Percentiles rank a stretch among this genome's conserved stretches.
phyloP scores from a whole-genome alignment of 306 rosid genomes.

The Canavalia gladiata region DNA sequence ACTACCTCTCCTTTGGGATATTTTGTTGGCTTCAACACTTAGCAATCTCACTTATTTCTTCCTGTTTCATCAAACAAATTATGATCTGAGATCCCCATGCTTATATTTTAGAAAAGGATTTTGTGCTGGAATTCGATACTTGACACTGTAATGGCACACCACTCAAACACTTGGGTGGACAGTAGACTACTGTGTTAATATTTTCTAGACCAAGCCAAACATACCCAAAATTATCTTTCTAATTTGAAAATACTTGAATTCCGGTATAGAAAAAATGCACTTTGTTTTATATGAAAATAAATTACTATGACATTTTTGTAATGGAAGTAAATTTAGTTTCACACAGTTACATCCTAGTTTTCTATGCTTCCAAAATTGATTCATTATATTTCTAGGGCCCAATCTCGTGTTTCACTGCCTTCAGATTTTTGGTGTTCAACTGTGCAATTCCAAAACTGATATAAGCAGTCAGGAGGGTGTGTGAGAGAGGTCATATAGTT shows the following conservation, averaged over 20 bases:
- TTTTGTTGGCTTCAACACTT: constrained; percentile 33
- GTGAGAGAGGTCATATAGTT: constrained; percentile 29
- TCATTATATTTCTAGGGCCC: constrained; percentile 24
- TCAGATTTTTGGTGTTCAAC: constrained; percentile 38
- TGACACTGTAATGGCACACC: constrained; percentile 12
- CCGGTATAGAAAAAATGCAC: not conserved
- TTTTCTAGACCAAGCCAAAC: constrained; percentile 15
- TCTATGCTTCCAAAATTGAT: constrained; percentile 24
- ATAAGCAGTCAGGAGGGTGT: constrained; percentile 5
- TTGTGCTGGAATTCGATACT: constrained; percentile 33
- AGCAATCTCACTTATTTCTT: constrained; percentile 15
- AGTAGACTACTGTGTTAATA: not conserved
- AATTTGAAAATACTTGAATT: constrained; percentile 15
- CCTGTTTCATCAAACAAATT: constrained; percentile 33
- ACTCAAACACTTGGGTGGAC: constrained; percentile 8
- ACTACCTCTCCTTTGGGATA: not conserved
- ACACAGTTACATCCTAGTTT: constrained; percentile 30
- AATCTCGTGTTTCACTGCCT: constrained; percentile 30
- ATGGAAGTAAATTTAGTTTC: constrained; percentile 31
- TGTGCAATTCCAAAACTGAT: constrained; percentile 19
- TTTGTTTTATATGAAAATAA: not conserved
- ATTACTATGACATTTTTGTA: constrained; percentile 24
- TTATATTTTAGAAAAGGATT: constrained; percentile 9
- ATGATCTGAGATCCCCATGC: not conserved
- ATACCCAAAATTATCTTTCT: not conserved